Evolutionary conservation across 768 basidiomycete species (phyloP), one percentile per base, ranked within the genome.

Genomic region (Tylopilus plumbeoviolaceoides): DNA sequence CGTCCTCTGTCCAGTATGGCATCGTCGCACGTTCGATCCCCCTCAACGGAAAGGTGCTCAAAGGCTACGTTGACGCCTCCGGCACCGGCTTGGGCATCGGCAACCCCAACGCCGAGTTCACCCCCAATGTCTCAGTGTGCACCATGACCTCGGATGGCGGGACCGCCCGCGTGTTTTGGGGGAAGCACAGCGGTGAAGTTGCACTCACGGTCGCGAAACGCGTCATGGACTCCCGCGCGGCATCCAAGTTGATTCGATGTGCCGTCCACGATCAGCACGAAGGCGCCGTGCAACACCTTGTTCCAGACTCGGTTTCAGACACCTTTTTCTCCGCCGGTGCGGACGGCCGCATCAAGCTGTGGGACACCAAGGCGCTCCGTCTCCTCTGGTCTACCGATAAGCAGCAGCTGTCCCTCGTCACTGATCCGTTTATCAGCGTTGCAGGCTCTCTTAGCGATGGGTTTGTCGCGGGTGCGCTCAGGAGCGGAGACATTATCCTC

Each of bases 91-190:
- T 82, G 17, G 83, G 84, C 3, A 76, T 82, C 47, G 85, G 85
- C 4, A 89, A 90, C 59, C 87, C 86, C 4, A 89, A 89, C 58
- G 78, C 79, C 12, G 87, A 90, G 60, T 85, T 90, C 55, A 76
- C 79, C 1, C 86, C 87, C 3, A 75, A 89, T 47, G 76, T 89
- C 11, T 80, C 84, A 14, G 65, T 75, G 0, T 85, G 84, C 54
- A 70, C 74, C 5, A 68, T 90, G 21, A 60, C 77, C 17, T 84
- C 87, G 0, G 79, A 81, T 23, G 84, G 85, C 5, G 79, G 80
- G 5, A 83, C 83, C 1, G 88, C 80, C 10, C 82, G 80, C 50
- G 74, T 88, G 12, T 70, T 81, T 7, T 92, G 90, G 91, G 91
- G 89, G 5, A 85, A 81, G 59, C 71, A 75, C 23, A 80, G 77